Conservation (phyloP, 495 filamentous ascomycete species). For the Hypoxylon intermedium region DNA sequence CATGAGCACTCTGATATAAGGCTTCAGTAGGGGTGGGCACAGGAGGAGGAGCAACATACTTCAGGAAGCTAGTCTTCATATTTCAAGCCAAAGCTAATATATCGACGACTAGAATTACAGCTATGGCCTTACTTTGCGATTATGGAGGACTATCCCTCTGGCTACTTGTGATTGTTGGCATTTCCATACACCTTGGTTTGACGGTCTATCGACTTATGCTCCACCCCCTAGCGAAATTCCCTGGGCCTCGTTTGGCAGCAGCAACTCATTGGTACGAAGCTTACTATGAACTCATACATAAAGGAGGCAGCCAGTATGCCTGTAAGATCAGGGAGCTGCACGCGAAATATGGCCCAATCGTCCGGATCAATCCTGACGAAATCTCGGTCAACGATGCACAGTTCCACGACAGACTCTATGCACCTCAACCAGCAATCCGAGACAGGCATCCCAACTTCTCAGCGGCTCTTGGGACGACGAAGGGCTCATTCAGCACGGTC, state of each 20-base stretch:
- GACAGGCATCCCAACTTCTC: constrained; percentile 8
- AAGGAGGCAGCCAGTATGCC: background rate
- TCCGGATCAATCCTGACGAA: background rate
- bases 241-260: background rate
- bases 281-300: background rate
- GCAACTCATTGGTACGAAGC: background rate
- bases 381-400: background rate
- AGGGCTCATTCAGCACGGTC: constrained; percentile 1
- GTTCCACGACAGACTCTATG: background rate
- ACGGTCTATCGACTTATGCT: no score
- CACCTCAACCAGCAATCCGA: constrained; percentile 7
- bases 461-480: background rate
- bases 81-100: no score
- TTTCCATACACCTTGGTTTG: no score
- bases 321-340: background rate
- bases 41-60: no score
- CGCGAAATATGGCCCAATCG: no score
- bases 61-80: no score
- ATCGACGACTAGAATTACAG: no score
- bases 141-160: no score
- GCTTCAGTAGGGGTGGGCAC: no score
- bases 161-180: no score
- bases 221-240: background rate
- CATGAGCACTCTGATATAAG: no score
- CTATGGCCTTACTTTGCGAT: no score